Conservation (phyloP, 305 asterid species). For the Plantago coronopus region DNA sequence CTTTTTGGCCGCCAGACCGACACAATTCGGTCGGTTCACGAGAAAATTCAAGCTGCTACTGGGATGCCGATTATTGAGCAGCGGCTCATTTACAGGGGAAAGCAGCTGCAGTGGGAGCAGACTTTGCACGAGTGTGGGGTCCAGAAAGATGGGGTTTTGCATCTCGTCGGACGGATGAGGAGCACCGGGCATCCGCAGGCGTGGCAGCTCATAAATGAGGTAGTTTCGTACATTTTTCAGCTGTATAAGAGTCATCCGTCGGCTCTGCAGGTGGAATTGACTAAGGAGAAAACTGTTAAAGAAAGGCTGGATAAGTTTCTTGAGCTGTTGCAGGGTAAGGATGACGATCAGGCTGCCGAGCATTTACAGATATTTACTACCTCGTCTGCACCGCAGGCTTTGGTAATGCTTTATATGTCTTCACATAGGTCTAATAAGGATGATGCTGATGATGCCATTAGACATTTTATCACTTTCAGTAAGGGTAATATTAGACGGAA, state of each 20-base stretch:
- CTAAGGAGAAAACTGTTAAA: conserved; percentile 26
- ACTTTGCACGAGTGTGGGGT: conserved; percentile 47
- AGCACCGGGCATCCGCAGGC: conserved; percentile 73
- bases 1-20: conserved; percentile 55
- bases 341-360: conserved; percentile 31
- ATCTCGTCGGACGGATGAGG: conserved; percentile 68
- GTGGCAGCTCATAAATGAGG: conserved; percentile 58
- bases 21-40: conserved; percentile 48
- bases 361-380: conserved; percentile 57
- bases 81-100: conserved; percentile 64
- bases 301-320: conserved; percentile 46
- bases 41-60: conserved; percentile 44
- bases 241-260: conserved; percentile 34
- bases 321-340: conserved; percentile 29
- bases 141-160: conserved; percentile 55
- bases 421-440: conserved; percentile 36
- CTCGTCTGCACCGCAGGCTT: conserved; percentile 53
- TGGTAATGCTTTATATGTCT: conserved; percentile 65
- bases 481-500: conserved; percentile 22
- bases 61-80: conserved; percentile 63
- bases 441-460: conserved; percentile 46
- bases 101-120: conserved; percentile 71
- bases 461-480: conserved; percentile 35
- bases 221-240: conserved; percentile 39
- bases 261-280: not conserved